phyloP scores from a whole-genome alignment of 371 early-diverging fungal species.

The Rhizomucor pusillus region DNA sequence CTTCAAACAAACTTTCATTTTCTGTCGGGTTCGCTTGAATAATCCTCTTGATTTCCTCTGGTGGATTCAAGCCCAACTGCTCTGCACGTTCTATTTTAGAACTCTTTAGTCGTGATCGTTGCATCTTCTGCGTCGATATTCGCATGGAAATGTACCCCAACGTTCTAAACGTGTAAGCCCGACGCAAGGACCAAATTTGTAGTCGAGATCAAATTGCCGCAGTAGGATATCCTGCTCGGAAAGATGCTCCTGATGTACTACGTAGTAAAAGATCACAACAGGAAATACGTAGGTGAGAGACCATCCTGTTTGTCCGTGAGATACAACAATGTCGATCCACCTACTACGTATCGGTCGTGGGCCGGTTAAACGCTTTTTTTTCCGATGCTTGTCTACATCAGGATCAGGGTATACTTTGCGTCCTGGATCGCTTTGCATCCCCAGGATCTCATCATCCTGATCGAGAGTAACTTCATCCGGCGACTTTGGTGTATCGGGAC shows the following conservation, averaged over 20 bases:
- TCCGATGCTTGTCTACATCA: neutral
- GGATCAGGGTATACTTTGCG: neutral
- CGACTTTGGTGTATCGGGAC: too few species aligned
- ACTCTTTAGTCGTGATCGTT: too few species aligned
- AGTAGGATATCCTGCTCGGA: conserved; percentile 32
- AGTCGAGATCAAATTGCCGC: conserved; percentile 44
- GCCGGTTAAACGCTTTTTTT: neutral
- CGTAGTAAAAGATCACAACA: neutral
- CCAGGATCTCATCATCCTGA: neutral
- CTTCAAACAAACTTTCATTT: neutral
- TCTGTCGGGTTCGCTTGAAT: neutral
- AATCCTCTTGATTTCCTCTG: conserved; percentile 25
- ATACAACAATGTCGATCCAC: too few species aligned
- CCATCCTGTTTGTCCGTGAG: too few species aligned
- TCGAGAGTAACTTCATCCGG: neutral
- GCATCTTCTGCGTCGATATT: neutral
- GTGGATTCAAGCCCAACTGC: conserved; percentile 33
- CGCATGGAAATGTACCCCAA: conserved; percentile 31
- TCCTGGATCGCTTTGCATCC: neutral
- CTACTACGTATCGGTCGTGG: neutral
- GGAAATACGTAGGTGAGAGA: neutral
- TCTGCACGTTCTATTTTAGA: conserved; percentile 9
- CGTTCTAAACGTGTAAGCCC: conserved; percentile 44
- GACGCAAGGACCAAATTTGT: conserved; percentile 42
- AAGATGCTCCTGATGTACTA: conserved; percentile 41